phyloP scores from a whole-genome alignment of 805 yeast genomes.

The Starmera caribaea region DNA sequence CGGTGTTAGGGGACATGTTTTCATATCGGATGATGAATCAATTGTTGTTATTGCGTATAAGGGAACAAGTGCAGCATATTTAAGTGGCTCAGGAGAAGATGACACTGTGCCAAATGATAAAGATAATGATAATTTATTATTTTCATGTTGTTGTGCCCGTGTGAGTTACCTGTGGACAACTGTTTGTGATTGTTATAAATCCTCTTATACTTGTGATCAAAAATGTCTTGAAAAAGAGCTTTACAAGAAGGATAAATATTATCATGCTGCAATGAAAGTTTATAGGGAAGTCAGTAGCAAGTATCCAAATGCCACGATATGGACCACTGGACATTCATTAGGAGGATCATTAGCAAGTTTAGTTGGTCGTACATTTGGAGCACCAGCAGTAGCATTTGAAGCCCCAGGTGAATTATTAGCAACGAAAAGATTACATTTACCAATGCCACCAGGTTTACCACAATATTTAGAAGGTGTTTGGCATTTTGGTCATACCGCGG shows the following conservation, averaged over 20 bases:
- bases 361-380: constrained; percentile 80
- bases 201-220: constrained; percentile 81
- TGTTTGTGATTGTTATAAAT: constrained; percentile 87
- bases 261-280: constrained; percentile 67
- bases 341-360: constrained; percentile 84
- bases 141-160: constrained; percentile 94
- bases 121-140: constrained; percentile 76
- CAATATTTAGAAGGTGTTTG: constrained; percentile 71
- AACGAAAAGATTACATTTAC: constrained; percentile 74
- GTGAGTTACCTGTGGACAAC: constrained; percentile 88
- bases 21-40: constrained; percentile 48
- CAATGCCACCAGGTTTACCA: constrained; percentile 88
- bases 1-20: constrained; percentile 88
- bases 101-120: constrained; percentile 81
- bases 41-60: constrained; percentile 72
- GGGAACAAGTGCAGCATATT: constrained; percentile 83
- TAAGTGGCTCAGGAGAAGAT: constrained; percentile 71
- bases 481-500: constrained; percentile 97
- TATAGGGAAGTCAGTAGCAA: constrained; percentile 58
- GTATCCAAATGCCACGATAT: constrained; percentile 66
- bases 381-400: constrained; percentile 85
- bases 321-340: constrained; percentile 93
- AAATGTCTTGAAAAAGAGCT: constrained; percentile 74
- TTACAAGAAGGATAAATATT: constrained; percentile 68
- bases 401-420: constrained; percentile 91